Percentiles rank a stretch among this genome's conserved stretches.
Conservation (phyloP, 345 rosid species). For the Orychophragmus violaceus region DNA sequence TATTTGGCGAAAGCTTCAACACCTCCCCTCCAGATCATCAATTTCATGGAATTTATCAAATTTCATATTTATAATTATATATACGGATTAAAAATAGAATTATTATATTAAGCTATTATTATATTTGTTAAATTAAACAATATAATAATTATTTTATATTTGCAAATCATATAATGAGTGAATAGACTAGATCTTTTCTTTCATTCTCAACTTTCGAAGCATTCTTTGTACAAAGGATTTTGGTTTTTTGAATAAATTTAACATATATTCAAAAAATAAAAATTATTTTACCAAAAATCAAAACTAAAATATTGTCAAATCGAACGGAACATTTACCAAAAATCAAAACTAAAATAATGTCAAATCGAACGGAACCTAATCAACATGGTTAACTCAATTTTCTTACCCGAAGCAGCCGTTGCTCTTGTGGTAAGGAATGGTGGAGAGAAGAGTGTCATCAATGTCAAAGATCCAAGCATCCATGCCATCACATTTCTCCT, state of each 20-base stretch:
- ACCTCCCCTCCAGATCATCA: too few species aligned
- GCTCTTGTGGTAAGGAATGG: conserved; percentile 66
- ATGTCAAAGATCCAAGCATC: conserved; percentile 79
- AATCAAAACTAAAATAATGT: too few species aligned
- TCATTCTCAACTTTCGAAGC: too few species aligned
- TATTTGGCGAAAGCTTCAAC: too few species aligned
- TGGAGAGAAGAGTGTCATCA: conserved; percentile 73
- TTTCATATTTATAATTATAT: not conserved
- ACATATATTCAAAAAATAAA: too few species aligned
- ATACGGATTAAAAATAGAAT: not conserved
- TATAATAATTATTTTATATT: not conserved
- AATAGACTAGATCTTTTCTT: too few species aligned
- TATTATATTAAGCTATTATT: not conserved
- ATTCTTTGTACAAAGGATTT: too few species aligned
- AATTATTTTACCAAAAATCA: too few species aligned
- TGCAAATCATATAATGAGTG: too few species aligned
- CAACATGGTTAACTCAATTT: not conserved
- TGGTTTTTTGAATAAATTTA: too few species aligned
- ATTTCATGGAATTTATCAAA: too few species aligned
- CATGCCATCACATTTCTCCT: conserved; percentile 43
- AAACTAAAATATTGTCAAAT: not conserved
- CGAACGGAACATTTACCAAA: too few species aligned
- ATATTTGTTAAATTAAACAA: not conserved
- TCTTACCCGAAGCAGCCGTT: conserved; percentile 55
- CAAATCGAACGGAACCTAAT: not conserved